Conservation (phyloP, 1,139 yeast species). For the Zhuliangozyma parablackwelliae region DNA sequence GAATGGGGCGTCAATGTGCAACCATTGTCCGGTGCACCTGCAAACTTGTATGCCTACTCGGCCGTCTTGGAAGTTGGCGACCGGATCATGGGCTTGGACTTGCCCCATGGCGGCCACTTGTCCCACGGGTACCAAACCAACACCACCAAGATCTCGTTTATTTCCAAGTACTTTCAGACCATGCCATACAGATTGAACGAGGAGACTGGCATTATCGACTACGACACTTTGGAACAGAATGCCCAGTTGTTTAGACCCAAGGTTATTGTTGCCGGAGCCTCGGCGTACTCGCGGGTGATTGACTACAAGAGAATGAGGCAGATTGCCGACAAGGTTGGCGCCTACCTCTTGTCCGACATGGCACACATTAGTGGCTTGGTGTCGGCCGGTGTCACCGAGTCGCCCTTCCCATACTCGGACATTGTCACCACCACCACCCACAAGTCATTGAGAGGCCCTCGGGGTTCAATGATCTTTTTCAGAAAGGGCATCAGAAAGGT, state of each 20-base stretch:
- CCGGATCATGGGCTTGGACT: constrained; percentile 91
- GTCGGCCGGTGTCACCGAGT: constrained; percentile 86
- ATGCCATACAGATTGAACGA: constrained; percentile 92
- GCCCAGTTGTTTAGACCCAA: constrained; percentile 90
- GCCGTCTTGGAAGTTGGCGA: constrained; percentile 91
- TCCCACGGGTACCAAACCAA: constrained; percentile 95
- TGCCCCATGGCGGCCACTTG: constrained; percentile 96
- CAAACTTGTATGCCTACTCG: constrained; percentile 88
- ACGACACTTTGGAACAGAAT: constrained; percentile 79
- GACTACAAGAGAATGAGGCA: constrained; percentile 86
- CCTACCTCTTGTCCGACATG: constrained; percentile 89
- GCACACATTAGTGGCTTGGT: constrained; percentile 95
- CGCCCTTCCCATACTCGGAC: constrained; percentile 93
- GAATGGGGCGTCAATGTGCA: constrained; percentile 97
- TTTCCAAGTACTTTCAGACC: constrained; percentile 92
- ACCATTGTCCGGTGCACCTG: constrained; percentile 93
- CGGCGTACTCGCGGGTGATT: constrained; percentile 88
- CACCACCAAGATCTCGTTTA: constrained; percentile 80
- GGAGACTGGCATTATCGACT: constrained; percentile 85
- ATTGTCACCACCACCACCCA: constrained; percentile 97
- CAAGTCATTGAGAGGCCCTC: constrained; percentile 95
- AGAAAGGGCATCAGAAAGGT: constrained; percentile 87
- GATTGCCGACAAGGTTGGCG: constrained; percentile 91
- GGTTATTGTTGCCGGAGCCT: constrained; percentile 92
- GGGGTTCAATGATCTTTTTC: constrained; percentile 98